Evolutionary conservation across 176 grass and related monocot genomes (phyloP), one percentile per base, ranked within the genome.

Genomic region (Guadua angustifolia): DNA sequence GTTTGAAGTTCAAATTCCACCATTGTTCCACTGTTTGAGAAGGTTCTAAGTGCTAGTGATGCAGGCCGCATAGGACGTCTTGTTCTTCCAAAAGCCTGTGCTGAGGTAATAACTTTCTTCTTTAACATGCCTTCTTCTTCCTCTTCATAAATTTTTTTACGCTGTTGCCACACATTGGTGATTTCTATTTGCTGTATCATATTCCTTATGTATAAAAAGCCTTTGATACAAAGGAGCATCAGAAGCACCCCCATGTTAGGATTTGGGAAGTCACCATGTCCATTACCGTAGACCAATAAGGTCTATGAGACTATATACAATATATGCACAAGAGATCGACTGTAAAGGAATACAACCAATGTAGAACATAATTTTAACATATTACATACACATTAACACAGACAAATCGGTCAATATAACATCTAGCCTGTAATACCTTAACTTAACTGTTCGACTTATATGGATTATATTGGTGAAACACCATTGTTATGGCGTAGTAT

Each of bases 51-150:
- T 35, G 97, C 97, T 29, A 99, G 97, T 79, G 97, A 99, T 84
- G 97, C 97, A 25, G 97, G 97, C 61, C 97, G 97, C 82, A 96
- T 99, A 61, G 97, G 97, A 13, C 97, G 97, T 69, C 92, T 99
- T 72, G 97, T 99, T 88, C 97, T 99, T 74, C 97, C 97, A 81
- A 99, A 99, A 92, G 97, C 97, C 43, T 99, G 97, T 79, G 97
- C 97, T 21, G 97, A 99, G 97, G 97, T 99, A 90, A 79, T 83
- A 49, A 36, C 9, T 61, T 68, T 74, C 57, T 73, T 66, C n/a
- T 69, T 81, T 73, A 16, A 24, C 73, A 83, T 64, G 18, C 22
- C 62, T 77, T 81, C 12, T 56, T 8, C 53, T 86, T 68, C 25
- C 16, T 83, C 14, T 79, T 56, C 17, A 51, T 22, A 74, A 56